A percentile compares a stretch with the other conserved stretches of the same genome.
These are phyloP conservation scores for Arabidopsis lyrata DNA, from an alignment of 441 rosid genomes.

Conservation along the genomic window DNA sequence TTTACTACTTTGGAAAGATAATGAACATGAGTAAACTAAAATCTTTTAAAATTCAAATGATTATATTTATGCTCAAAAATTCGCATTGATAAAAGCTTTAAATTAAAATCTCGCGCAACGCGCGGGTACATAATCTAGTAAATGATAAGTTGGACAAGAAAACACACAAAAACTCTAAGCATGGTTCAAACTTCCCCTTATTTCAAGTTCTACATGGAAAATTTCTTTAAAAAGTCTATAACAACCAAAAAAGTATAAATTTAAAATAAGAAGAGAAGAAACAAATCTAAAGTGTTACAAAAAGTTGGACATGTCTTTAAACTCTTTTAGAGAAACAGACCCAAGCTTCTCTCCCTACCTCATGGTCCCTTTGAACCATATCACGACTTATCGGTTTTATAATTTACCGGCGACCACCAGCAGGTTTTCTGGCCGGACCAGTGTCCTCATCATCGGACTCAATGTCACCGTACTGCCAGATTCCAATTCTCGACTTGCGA, in stretches of 20 bases:
- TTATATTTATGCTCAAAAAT: no score
- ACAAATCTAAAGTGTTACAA: conserved; percentile 35
- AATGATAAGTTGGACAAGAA: no score
- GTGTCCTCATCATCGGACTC: conserved; percentile 92
- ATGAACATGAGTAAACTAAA: no score
- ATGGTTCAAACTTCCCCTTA: conserved; percentile 22
- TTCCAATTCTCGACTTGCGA: conserved; percentile 67
- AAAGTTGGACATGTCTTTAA: conserved; percentile 23
- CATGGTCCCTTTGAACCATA: conserved; percentile 38
- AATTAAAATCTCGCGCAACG: no score
- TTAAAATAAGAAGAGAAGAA: not conserved
- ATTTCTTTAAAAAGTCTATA: conserved; percentile 9
- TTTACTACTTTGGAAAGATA: no score
- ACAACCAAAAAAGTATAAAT: conserved; percentile 18
- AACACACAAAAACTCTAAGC: no score
- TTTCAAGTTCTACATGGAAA: conserved; percentile 29
- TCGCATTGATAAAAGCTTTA: no score
- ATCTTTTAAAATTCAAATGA: no score
- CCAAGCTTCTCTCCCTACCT: conserved; percentile 19
- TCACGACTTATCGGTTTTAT: not conserved
- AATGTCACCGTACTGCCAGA: conserved; percentile 95
- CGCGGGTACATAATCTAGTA: no score
- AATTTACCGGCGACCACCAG: conserved; percentile 58
- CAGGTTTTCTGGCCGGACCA: conserved; percentile 62
- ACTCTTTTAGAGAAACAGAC: conserved; percentile 25